Percentiles rank a stretch among this genome's conserved stretches.
Conservation (phyloP, 2,329 filamentous ascomycete species). For the Aureobasidium zeae region DNA sequence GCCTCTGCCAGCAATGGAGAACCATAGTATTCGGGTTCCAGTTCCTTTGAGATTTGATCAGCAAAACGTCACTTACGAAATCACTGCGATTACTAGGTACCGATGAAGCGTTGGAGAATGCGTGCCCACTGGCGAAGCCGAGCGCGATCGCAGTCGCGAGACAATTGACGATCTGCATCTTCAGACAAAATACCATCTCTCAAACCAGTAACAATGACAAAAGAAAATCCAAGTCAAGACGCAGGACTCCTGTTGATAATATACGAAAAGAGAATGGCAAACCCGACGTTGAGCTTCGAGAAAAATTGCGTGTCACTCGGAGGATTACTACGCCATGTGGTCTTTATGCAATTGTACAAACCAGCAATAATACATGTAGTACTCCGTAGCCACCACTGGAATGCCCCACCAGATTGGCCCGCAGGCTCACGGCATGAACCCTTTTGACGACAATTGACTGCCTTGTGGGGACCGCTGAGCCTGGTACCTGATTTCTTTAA, state of each 20-base stretch:
- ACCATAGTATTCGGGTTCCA: no score
- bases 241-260: not conserved
- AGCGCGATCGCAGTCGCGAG: slow-evolving; percentile 1
- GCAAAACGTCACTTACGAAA: no score
- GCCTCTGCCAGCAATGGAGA: slow-evolving; percentile 26
- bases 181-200: no score
- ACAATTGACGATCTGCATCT: slow-evolving; percentile 12
- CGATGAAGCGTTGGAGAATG: not conserved
- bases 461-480: no score
- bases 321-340: not conserved
- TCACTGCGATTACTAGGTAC: no score
- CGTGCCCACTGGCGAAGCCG: not conserved
- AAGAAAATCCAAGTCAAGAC: not conserved
- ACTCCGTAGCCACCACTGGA: no score
- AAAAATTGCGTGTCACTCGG: not conserved
- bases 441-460: no score
- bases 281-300: not conserved
- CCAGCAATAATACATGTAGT: not conserved
- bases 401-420: no score
- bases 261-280: not conserved
- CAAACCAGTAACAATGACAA: no score
- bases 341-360: not conserved
- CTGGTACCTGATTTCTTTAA: no score
- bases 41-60: no score
- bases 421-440: no score